Conservation (phyloP, 2,329 filamentous ascomycete genomes). For the Leptographium radiaticola region DNA sequence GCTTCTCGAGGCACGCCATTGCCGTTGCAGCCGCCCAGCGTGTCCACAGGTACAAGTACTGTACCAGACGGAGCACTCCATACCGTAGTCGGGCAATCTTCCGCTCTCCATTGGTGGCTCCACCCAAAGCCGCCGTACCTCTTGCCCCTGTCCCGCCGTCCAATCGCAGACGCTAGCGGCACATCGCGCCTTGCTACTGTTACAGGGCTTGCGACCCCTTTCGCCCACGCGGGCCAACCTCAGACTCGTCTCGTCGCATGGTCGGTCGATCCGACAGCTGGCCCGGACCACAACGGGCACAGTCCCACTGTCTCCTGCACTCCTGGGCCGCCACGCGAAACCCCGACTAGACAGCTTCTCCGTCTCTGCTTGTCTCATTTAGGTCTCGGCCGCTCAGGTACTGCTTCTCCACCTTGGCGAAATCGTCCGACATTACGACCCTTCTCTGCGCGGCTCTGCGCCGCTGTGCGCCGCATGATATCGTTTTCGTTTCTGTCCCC, state of each 20-base stretch:
- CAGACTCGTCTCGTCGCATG: slow-evolving; percentile 14
- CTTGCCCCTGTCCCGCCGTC: background rate
- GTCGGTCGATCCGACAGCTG: slow-evolving; percentile 12
- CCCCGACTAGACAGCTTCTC: background rate
- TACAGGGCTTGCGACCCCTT: slow-evolving; percentile 2
- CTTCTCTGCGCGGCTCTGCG: background rate
- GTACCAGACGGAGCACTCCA: no score
- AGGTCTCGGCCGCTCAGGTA: background rate
- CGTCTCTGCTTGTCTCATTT: background rate
- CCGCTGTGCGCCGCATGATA: background rate
- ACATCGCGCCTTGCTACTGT: background rate
- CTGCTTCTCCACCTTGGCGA: background rate
- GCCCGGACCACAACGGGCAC: background rate
- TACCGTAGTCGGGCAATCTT: no score
- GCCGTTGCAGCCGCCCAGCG: no score
- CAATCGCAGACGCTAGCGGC: background rate
- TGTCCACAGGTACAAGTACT: no score
- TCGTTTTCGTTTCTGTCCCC: background rate
- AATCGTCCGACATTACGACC: background rate
- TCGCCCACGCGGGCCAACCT: background rate
- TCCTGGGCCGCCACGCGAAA: background rate
- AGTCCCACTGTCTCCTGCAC: background rate
- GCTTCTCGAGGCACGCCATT: no score
- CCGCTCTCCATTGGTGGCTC: background rate
- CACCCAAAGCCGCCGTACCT: background rate